Percentiles rank a stretch among this genome's conserved stretches.
phyloP scores from a whole-genome alignment of 2,329 filamentous ascomycete species.

The Didymella keratinophila region DNA sequence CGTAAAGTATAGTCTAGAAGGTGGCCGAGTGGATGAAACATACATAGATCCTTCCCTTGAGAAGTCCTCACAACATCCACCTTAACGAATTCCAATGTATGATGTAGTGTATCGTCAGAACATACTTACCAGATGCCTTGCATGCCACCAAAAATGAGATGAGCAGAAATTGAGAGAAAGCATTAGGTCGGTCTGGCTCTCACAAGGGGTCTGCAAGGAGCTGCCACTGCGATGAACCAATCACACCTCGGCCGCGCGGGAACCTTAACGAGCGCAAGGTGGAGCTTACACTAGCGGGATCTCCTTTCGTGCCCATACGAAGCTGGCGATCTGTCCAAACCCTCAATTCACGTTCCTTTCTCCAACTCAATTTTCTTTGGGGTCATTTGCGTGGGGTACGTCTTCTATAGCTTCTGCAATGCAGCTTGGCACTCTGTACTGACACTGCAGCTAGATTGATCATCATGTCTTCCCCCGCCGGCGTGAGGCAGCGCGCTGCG shows the following conservation, averaged over 20 bases:
- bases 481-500: conserved; percentile 49
- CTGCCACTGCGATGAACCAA: conserved; percentile 11
- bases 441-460: conserved; percentile 37
- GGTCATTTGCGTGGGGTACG: conserved; percentile 34
- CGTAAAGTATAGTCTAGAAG: background rate
- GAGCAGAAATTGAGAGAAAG: background rate
- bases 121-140: background rate
- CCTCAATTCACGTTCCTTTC: conserved; percentile 28
- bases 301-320: conserved; percentile 22
- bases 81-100: background rate
- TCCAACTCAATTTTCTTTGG: conserved; percentile 23
- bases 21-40: no score
- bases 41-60: no score
- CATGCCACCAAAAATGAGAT: background rate
- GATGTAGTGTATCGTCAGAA: background rate
- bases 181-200: background rate
- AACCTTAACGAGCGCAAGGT: conserved; percentile 13
- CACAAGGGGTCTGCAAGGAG: conserved; percentile 16
- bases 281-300: conserved; percentile 18
- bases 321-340: conserved; percentile 37
- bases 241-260: background rate
- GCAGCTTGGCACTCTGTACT: conserved; percentile 17
- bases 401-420: conserved; percentile 14
- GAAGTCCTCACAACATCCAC: background rate
- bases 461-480: conserved; percentile 51